Conservation (phyloP, 1,284 basidiomycete species). For the Phylloboletellus chloephorus region DNA sequence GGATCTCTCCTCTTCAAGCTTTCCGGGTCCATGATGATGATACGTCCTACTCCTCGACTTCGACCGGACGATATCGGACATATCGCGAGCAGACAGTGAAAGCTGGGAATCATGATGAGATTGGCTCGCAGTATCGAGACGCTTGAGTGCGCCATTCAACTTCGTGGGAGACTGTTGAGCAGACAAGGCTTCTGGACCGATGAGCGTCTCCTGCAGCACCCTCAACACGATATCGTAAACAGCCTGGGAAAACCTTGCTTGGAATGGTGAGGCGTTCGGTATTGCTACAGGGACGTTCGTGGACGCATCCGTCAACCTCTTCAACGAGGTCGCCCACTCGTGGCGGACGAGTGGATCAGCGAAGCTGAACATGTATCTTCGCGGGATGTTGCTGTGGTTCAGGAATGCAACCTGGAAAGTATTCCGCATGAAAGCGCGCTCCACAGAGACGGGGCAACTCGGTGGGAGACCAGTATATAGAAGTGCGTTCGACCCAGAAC, state of each 20-base stretch:
- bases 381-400: constrained; percentile 62
- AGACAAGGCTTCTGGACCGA: constrained; percentile 37
- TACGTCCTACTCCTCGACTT: constrained; percentile 69
- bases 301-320: constrained; percentile 55
- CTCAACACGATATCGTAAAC: constrained; percentile 71
- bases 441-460: constrained; percentile 71
- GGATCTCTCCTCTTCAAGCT: constrained; percentile 49
- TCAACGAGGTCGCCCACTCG: constrained; percentile 69
- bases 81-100: constrained; percentile 20
- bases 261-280: constrained; percentile 32
- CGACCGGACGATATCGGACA: constrained; percentile 49
- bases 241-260: constrained; percentile 52
- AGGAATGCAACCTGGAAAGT: constrained; percentile 87
- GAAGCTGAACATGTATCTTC: constrained; percentile 92
- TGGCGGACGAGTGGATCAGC: constrained; percentile 68
- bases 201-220: constrained; percentile 79
- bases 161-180: constrained; percentile 22
- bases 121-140: constrained; percentile 18
- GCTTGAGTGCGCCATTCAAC: constrained; percentile 25
- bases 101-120: constrained; percentile 26
- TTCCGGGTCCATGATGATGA: constrained; percentile 54
- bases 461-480: constrained; percentile 76
- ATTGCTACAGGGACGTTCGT: constrained; percentile 36
- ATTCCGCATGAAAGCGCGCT: constrained; percentile 90
- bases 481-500: constrained; percentile 74